These are phyloP conservation scores for Helenozyma baotianmanensis DNA, from an alignment of 805 yeast species.

Conservation along the genomic window DNA sequence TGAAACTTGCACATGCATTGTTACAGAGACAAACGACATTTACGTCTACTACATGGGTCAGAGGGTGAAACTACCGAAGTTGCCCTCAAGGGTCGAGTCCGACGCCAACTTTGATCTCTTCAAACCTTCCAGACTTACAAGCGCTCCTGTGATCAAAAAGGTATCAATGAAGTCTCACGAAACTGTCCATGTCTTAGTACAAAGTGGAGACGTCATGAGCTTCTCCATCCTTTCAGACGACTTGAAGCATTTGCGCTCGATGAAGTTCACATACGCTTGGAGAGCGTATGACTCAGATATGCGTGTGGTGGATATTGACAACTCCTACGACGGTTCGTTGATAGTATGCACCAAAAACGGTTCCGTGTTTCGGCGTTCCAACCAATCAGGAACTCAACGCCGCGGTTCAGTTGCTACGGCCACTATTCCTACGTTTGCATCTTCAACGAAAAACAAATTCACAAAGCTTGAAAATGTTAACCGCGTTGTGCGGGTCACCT, in stretches of 20 bases:
- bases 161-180: constrained; percentile 35
- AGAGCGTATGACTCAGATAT: constrained; percentile 53
- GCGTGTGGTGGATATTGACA: constrained; percentile 63
- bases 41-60: constrained; percentile 57
- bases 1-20: constrained; percentile 65
- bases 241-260: constrained; percentile 28
- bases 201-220: constrained; percentile 55
- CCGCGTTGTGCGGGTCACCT: constrained; percentile 55
- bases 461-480: constrained; percentile 50
- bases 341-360: constrained; percentile 69
- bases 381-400: constrained; percentile 17
- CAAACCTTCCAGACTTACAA: constrained; percentile 48
- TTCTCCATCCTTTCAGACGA: constrained; percentile 23
- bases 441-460: constrained; percentile 42
- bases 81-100: constrained; percentile 31
- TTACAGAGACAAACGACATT: constrained; percentile 54
- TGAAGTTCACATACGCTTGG: constrained; percentile 56
- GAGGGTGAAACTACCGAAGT: constrained; percentile 45
- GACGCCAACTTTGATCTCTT: constrained; percentile 50
- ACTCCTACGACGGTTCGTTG: constrained; percentile 63
- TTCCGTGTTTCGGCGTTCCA: constrained; percentile 47
- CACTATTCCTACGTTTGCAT: constrained; percentile 17
- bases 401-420: constrained; percentile 28
- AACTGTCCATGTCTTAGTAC: constrained; percentile 46
- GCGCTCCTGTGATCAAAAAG: constrained; percentile 31